A percentile compares a stretch with the other conserved stretches of the same genome.
phyloP scores from a whole-genome alignment of 768 basidiomycete species.

The Chalciporus chontae region DNA sequence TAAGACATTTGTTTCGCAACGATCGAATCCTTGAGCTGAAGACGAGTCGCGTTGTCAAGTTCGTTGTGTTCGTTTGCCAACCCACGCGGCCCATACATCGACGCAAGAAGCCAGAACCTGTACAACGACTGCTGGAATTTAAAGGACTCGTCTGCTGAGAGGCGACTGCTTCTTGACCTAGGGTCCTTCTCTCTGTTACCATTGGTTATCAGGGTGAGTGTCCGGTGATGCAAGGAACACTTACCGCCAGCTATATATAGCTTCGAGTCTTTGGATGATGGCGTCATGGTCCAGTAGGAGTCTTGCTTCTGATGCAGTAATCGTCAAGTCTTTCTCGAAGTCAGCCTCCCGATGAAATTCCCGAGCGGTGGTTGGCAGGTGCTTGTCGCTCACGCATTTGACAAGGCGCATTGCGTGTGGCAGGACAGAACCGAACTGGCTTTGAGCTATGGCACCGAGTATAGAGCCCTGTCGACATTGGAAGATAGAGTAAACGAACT shows the following conservation, averaged over 20 bases:
- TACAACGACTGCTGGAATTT: conserved; percentile 31
- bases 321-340: not conserved
- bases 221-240: not conserved
- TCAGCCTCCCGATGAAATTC: conserved; percentile 10
- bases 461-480: conserved; percentile 29
- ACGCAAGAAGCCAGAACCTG: conserved; percentile 24
- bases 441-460: conserved; percentile 27
- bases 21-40: conserved; percentile 7
- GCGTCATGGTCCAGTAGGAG: conserved; percentile 22
- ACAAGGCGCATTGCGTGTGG: conserved; percentile 30
- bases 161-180: conserved; percentile 25
- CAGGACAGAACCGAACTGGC: conserved; percentile 28
- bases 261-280: conserved; percentile 31
- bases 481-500: conserved; percentile 30
- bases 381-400: conserved; percentile 10
- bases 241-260: conserved; percentile 39
- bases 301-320: conserved; percentile 20
- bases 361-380: conserved; percentile 2
- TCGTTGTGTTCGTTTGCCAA: not conserved
- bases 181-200: conserved; percentile 37
- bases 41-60: not conserved
- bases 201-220: not conserved
- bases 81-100: conserved; percentile 4
- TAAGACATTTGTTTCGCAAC: conserved; percentile 1
- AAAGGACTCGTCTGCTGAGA: conserved; percentile 31